These are phyloP conservation scores for Pichia sp. DNA, from an alignment of 1,139 yeast species.

Conservation along the genomic window DNA sequence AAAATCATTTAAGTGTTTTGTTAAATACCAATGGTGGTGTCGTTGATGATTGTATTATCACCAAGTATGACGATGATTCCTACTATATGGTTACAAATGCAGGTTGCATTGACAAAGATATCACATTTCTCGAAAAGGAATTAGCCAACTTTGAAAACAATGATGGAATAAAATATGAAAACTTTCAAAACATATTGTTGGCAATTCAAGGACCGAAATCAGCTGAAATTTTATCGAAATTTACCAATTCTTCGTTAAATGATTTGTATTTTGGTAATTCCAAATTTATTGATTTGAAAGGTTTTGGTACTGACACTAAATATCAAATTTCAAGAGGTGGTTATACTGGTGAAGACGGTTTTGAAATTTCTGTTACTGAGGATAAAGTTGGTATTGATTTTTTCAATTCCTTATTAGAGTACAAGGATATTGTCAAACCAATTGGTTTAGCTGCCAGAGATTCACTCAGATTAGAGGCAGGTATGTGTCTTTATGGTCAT, in stretches of 20 bases:
- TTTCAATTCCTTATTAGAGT: slow-evolving; percentile 49
- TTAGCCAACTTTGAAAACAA: slow-evolving; percentile 32
- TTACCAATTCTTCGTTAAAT: slow-evolving; percentile 50
- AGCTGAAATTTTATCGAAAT: slow-evolving; percentile 52
- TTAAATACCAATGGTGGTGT: slow-evolving; percentile 74
- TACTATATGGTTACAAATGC: slow-evolving; percentile 96
- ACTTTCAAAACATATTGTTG: slow-evolving; percentile 67
- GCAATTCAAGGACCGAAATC: slow-evolving; percentile 94
- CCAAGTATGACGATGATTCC: slow-evolving; percentile 70
- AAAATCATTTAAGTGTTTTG: slow-evolving; percentile 71
- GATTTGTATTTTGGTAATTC: slow-evolving; percentile 71
- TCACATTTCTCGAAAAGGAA: slow-evolving; percentile 51
- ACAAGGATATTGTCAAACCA: slow-evolving; percentile 55
- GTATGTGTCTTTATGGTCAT: slow-evolving; percentile 95
- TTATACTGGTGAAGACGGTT: slow-evolving; percentile 97
- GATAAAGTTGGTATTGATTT: slow-evolving; percentile 50
- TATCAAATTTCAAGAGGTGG: slow-evolving; percentile 89
- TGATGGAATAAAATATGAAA: slow-evolving; percentile 45
- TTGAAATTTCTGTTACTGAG: slow-evolving; percentile 78
- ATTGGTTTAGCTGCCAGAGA: slow-evolving; percentile 97
- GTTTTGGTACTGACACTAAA: slow-evolving; percentile 30
- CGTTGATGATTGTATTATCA: slow-evolving; percentile 86
- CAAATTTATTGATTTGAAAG: slow-evolving; percentile 41
- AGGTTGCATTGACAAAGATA: slow-evolving; percentile 82
- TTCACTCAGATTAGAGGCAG: slow-evolving; percentile 91